These are phyloP conservation scores for Penicillium occitanis DNA, from an alignment of 2,329 filamentous ascomycete genomes.

Conservation along the genomic window DNA sequence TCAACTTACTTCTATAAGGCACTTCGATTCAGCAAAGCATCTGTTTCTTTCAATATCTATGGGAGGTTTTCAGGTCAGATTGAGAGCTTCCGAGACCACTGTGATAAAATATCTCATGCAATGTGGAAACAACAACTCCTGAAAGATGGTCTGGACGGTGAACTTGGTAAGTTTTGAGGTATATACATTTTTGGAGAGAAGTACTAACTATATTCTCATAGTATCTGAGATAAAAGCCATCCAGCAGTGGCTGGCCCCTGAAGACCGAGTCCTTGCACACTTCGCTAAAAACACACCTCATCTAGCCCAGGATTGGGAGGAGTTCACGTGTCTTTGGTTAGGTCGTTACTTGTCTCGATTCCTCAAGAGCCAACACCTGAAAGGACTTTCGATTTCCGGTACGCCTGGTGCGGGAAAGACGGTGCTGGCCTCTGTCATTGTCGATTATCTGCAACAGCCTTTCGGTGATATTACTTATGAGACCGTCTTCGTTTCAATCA, in stretches of 20 bases:
- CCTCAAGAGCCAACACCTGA: constrained; percentile 43
- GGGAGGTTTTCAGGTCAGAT: constrained; percentile 39
- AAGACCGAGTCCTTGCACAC: constrained; percentile 47
- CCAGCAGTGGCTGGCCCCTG: constrained; percentile 45
- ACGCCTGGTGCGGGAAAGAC: constrained; percentile 42
- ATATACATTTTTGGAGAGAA: not conserved
- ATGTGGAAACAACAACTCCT: constrained; percentile 44
- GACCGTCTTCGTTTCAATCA: constrained; percentile 40
- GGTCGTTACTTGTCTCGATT: constrained; percentile 51
- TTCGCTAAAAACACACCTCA: constrained; percentile 47
- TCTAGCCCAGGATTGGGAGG: constrained; percentile 46
- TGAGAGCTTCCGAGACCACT: constrained; percentile 36
- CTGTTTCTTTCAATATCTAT: constrained; percentile 40
- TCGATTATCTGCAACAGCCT: constrained; percentile 40
- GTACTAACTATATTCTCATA: constrained; percentile 16
- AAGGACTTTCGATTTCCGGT: constrained; percentile 47
- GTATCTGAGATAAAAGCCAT: constrained; percentile 35
- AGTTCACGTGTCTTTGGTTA: constrained; percentile 57
- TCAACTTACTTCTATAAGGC: constrained; percentile 40
- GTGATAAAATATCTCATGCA: constrained; percentile 36
- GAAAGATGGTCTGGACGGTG: constrained; percentile 33
- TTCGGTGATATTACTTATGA: constrained; percentile 38
- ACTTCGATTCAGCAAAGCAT: constrained; percentile 27
- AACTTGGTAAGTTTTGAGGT: constrained; percentile 28
- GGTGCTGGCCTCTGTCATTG: constrained; percentile 40